Percentiles rank a stretch among this genome's conserved stretches.
These are phyloP conservation scores for Thinopyrum obtusiflorum DNA, from an alignment of 202 grass and related monocot species.

Conservation along the genomic window DNA sequence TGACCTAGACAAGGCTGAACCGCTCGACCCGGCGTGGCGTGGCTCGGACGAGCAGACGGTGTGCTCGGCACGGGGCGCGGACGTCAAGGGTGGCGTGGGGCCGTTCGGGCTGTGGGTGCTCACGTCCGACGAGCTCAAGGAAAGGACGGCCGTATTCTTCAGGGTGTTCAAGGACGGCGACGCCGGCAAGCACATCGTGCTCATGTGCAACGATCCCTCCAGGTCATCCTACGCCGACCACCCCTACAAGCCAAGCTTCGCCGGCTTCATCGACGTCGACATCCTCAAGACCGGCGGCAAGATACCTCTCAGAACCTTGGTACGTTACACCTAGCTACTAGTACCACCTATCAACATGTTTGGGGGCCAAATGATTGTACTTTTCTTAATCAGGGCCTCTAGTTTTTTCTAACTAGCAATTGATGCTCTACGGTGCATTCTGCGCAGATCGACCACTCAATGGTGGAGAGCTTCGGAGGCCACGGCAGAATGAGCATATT, in stretches of 20 bases:
- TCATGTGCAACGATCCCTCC: constrained; percentile 50
- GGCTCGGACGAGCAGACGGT: constrained; percentile 47
- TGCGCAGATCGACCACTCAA: constrained; percentile 61
- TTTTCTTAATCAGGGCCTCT: too few relatives aligned
- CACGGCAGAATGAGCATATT: constrained; percentile 71
- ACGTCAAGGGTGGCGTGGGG: constrained; percentile 55
- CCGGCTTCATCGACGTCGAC: constrained; percentile 72
- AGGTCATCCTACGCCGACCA: constrained; percentile 42
- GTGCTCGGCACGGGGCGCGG: constrained; percentile 44
- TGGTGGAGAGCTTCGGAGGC: constrained; percentile 85
- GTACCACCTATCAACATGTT: too few relatives aligned
- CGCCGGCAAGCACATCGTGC: constrained; percentile 29
- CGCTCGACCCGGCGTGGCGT: constrained; percentile 56
- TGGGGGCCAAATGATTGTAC: too few relatives aligned
- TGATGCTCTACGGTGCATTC: background rate
- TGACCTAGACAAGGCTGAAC: constrained; percentile 60
- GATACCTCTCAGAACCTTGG: constrained; percentile 67
- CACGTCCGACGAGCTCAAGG: constrained; percentile 24
- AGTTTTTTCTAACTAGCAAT: background rate
- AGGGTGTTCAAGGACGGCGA: constrained; percentile 34
- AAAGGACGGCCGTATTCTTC: constrained; percentile 49
- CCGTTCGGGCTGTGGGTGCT: constrained; percentile 59
- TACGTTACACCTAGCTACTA: background rate
- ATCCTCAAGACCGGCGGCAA: constrained; percentile 37
- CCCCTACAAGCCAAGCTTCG: constrained; percentile 69